Evolutionary conservation across 352 stramenopile genomes (phyloP).

Genomic region (Globisporangium splendens): DNA sequence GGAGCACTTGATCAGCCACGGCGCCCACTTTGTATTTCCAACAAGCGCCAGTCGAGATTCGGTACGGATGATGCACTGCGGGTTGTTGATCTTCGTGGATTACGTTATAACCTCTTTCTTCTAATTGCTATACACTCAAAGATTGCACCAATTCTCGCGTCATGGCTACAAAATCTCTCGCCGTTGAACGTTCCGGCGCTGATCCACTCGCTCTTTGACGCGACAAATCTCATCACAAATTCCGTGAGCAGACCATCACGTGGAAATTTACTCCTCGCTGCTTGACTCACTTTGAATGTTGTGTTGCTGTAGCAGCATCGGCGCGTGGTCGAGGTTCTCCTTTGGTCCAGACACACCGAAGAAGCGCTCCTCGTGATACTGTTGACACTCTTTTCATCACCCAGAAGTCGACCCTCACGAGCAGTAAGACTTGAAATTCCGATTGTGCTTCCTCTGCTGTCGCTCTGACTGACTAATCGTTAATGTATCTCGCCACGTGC

Average conservation of each 20-base stretch:
- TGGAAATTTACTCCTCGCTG: too few relatives aligned
- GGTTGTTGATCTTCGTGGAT: too few relatives aligned
- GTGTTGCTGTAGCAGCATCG: background rate
- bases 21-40: slow-evolving; percentile 4
- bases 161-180: background rate
- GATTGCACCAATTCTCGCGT: background rate
- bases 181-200: background rate
- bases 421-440: too few relatives aligned
- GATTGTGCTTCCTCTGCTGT: too few relatives aligned
- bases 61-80: background rate
- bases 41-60: slow-evolving; percentile 1
- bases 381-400: too few relatives aligned
- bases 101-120: too few relatives aligned
- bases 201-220: background rate
- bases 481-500: too few relatives aligned
- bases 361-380: slow-evolving; percentile 16
- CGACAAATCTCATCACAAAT: background rate
- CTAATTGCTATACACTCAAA: background rate
- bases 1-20: background rate
- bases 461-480: too few relatives aligned
- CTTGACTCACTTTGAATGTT: too few relatives aligned
- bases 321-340: slow-evolving; percentile 12
- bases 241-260: too few relatives aligned
- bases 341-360: slow-evolving; percentile 20
- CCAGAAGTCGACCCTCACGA: too few relatives aligned